Conservation (phyloP, 345 rosid genomes). For the Raphanus sativus region DNA sequence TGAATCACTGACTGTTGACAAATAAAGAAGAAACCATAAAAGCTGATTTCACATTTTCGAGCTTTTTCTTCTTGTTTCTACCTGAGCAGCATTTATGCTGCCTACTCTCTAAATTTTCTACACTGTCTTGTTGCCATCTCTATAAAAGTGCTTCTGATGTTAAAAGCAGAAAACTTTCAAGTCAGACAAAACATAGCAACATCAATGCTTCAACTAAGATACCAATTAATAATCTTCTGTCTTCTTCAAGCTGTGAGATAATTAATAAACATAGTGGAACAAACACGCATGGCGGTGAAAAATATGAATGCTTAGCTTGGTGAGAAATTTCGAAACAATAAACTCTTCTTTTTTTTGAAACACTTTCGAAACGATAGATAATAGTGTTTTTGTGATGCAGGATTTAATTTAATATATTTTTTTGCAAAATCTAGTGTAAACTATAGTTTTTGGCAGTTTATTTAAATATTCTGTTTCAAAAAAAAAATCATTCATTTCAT, state of each 20-base stretch:
- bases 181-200: constrained; percentile 31
- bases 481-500: background rate
- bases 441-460: constrained; percentile 19
- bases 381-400: background rate
- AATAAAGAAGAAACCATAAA: constrained; percentile 11
- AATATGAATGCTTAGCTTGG: constrained; percentile 27
- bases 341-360: too few relatives aligned
- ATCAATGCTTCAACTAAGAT: constrained; percentile 12
- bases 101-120: constrained; percentile 15
- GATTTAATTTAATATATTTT: background rate
- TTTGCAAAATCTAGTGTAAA: constrained; percentile 2
- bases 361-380: background rate
- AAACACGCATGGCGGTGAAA: constrained; percentile 20
- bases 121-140: constrained; percentile 29
- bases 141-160: constrained; percentile 14
- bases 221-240: background rate
- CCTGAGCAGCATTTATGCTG: constrained; percentile 28
- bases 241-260: background rate
- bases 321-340: background rate
- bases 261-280: background rate
- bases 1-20: background rate
- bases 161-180: constrained; percentile 18
- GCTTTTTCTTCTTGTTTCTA: constrained; percentile 33
- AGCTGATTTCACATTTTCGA: constrained; percentile 11
- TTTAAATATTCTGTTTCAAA: background rate